Base-by-base conservation (phyloP, 1,284 basidiomycete genomes). In the Microbotryum violaceum region DNA sequence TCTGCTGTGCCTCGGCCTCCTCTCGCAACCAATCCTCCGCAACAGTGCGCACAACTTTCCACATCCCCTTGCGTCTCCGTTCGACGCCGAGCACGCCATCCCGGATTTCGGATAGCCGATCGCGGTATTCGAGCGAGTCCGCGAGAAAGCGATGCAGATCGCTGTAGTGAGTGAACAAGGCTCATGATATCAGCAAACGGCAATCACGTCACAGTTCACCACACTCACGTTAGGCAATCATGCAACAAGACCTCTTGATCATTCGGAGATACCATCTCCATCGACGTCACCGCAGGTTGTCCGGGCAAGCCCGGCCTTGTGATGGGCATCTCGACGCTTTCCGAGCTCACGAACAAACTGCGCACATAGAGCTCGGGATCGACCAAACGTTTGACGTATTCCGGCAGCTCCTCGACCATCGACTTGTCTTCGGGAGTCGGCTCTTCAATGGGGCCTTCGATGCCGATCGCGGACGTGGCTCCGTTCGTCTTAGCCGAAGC, bases 141-240 rank as follows among this genome's bases (percentile, higher is more conserved):
- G 68, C 63, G 44, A 72, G 55, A 64, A 72, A 70, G 27, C 67
- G 67, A 29, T 71, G 70, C 18, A 72, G 60, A 58, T 72, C 71
- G 44, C 68, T 67, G 56, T 9, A n/a, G n/a, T 25, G 10, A 25
- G 49, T 6, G 8, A 3, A 7, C 9, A 27, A 16, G 20, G 21
- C 4, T 14, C 8, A 1, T 5, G 50, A 14, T 6, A 10, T 29
- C 18, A 37, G n/a, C 10, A 27, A 10, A 0, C 12, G 54, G 7
- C 49, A 2, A 10, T 37, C 49, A 8, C 18, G 18, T 31, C 10
- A 57, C 25, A 25, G 27, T 6, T 25, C 20, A 44, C 33, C 6
- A n/a, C 12, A 61, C 67, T 49, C 50, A 69, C 67, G 67, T 69
- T 20, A 67, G 31, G 54, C 68, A 69, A 29, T 69, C 65, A 23